A percentile compares a stretch with the other conserved stretches of the same genome.
Evolutionary conservation across 345 rosid species (phyloP).

Genomic region (Hypericum perforatum): DNA sequence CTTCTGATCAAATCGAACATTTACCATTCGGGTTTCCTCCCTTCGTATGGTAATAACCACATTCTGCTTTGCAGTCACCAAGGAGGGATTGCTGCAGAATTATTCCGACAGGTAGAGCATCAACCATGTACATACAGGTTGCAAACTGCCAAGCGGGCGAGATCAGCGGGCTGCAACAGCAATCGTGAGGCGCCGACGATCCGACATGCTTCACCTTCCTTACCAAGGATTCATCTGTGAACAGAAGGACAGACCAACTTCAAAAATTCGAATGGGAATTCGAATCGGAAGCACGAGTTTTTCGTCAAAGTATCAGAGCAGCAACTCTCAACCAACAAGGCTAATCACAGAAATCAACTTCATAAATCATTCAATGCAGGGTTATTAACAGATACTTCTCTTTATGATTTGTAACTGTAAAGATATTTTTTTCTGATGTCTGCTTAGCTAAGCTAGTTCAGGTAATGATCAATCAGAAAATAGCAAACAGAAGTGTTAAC

Average conservation of each 20-base stretch:
- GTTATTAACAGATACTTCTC: too few relatives aligned
- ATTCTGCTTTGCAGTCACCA: slow-evolving; percentile 44
- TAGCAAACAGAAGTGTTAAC: too few relatives aligned
- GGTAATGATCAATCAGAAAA: too few relatives aligned
- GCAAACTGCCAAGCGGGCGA: slow-evolving; percentile 60
- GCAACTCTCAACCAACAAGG: too few relatives aligned
- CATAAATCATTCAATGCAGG: too few relatives aligned
- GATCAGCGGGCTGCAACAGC: slow-evolving; percentile 35
- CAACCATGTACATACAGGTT: slow-evolving; percentile 55
- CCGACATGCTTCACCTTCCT: background rate
- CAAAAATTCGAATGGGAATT: background rate
- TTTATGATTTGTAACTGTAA: too few relatives aligned
- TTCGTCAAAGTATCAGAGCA: background rate
- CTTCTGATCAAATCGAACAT: background rate
- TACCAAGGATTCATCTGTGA: background rate
- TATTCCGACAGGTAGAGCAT: slow-evolving; percentile 40
- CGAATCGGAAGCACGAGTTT: slow-evolving; percentile 7
- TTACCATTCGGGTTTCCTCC: too few relatives aligned
- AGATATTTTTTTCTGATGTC: too few relatives aligned
- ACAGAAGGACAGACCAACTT: slow-evolving; percentile 4
- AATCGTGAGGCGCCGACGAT: background rate
- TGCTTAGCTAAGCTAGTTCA: too few relatives aligned
- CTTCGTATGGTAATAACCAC: too few relatives aligned
- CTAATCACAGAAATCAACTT: too few relatives aligned
- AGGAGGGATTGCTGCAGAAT: slow-evolving; percentile 82